A percentile compares a stretch with the other conserved stretches of the same genome.
phyloP scores from a whole-genome alignment of 441 rosid genomes.

The Rhodomyrtus psidioides region DNA sequence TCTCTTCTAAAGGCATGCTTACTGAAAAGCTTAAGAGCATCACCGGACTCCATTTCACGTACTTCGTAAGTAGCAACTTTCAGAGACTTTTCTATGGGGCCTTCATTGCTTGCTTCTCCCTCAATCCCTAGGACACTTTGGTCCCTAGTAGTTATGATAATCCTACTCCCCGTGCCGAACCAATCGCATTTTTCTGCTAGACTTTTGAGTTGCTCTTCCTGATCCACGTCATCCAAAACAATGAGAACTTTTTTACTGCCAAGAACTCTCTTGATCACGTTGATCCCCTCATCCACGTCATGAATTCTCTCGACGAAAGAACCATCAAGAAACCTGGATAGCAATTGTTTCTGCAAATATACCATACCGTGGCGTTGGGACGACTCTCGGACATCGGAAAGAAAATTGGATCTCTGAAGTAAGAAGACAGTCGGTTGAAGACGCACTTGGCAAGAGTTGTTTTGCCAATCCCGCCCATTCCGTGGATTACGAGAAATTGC shows the following conservation, averaged over 20 bases:
- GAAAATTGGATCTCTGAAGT: no score
- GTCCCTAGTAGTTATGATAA: neutral
- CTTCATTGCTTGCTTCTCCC: neutral
- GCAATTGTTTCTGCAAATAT: neutral
- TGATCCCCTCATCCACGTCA: neutral
- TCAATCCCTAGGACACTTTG: neutral
- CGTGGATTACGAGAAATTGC: no score
- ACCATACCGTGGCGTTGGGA: neutral
- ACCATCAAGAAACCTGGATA: neutral
- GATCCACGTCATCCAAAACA: neutral
- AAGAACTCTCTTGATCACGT: neutral
- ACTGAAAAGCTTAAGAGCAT: no score
- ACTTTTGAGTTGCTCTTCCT: neutral
- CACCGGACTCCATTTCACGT: no score
- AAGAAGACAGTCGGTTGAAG: no score
- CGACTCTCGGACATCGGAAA: no score
- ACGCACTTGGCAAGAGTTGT: no score
- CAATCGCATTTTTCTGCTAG: neutral
- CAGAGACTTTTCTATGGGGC: neutral
- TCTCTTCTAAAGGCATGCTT: no score
- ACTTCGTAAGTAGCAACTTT: neutral
- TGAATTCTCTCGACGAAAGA: rapidly evolving
- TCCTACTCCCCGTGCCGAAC: rapidly evolving
- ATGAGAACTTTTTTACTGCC: neutral
- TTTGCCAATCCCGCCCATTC: no score